Percentiles rank a stretch among this genome's conserved stretches.
phyloP scores from a whole-genome alignment of 2,329 filamentous ascomycete species.

The Ceratocystis papillata region DNA sequence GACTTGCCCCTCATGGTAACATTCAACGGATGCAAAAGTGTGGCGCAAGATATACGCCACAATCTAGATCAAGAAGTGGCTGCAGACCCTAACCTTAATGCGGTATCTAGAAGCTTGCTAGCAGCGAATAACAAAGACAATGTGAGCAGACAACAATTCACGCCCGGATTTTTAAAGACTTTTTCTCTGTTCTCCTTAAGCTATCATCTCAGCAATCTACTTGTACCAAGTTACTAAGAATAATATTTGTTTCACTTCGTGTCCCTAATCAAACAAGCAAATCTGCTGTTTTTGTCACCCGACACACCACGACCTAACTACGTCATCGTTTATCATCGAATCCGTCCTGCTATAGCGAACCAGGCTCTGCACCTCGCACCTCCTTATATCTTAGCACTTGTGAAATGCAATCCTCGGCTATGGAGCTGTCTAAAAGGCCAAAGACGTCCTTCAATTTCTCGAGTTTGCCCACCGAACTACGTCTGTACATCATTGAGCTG shows the following conservation, averaged over 20 bases:
- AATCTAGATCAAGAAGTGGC: background rate
- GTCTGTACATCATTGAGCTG: slow-evolving; percentile 14
- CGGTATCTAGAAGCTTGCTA: background rate
- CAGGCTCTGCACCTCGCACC: background rate
- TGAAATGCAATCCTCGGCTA: background rate
- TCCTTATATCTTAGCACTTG: background rate
- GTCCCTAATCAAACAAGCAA: background rate
- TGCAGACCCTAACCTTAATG: background rate
- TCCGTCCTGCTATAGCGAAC: slow-evolving; percentile 4
- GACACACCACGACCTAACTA: slow-evolving; percentile 1
- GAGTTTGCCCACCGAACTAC: slow-evolving; percentile 8
- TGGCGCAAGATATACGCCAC: background rate
- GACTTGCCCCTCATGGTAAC: background rate
- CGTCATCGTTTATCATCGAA: slow-evolving; percentile 3
- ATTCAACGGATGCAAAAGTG: background rate
- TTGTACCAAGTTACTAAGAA: background rate
- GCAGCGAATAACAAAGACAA: slow-evolving; percentile 1
- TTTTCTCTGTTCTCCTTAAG: no score
- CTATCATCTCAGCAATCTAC: background rate
- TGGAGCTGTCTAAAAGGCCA: background rate
- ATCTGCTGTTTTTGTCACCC: background rate
- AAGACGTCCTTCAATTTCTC: background rate
- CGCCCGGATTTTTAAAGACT: background rate
- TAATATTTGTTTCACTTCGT: background rate
- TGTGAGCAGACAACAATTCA: background rate